These are phyloP conservation scores for Jackrogersella multiformis DNA, from an alignment of 495 filamentous ascomycete genomes.

Conservation along the genomic window DNA sequence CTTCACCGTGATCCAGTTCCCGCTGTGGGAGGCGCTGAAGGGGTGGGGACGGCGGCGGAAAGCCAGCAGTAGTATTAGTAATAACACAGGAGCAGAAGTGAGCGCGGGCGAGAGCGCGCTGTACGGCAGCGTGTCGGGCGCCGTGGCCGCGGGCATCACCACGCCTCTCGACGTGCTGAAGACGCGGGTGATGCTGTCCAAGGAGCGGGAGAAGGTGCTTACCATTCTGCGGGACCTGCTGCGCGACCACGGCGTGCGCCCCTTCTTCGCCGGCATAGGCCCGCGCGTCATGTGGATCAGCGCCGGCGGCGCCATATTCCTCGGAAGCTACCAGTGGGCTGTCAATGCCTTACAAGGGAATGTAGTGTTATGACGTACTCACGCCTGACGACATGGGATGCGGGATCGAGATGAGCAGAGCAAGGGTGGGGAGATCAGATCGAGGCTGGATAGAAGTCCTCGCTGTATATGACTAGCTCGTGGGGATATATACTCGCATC, in stretches of 20 bases:
- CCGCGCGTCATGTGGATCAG: slow-evolving; percentile 94
- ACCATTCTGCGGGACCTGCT: slow-evolving; percentile 72
- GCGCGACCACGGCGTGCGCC: slow-evolving; percentile 72
- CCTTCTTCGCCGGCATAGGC: slow-evolving; percentile 88
- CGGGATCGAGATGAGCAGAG: slow-evolving; percentile 1
- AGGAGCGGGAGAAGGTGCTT: slow-evolving; percentile 64
- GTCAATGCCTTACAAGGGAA: slow-evolving; percentile 72
- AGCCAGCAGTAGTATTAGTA: background rate
- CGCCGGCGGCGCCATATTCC: slow-evolving; percentile 89
- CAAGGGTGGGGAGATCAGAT: background rate
- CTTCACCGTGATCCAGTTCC: slow-evolving; percentile 96
- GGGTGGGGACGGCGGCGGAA: slow-evolving; percentile 53
- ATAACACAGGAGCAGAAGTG: slow-evolving; percentile 53
- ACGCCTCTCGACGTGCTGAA: slow-evolving; percentile 97
- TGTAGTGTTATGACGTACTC: slow-evolving; percentile 21
- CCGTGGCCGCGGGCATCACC: slow-evolving; percentile 85
- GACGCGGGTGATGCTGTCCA: slow-evolving; percentile 91
- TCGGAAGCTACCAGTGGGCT: slow-evolving; percentile 95
- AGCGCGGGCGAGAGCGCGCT: slow-evolving; percentile 82
- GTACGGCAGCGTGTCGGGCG: slow-evolving; percentile 85
- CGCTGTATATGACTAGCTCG: slow-evolving; percentile 34
- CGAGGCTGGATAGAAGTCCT: slow-evolving; percentile 6
- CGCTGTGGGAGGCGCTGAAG: slow-evolving; percentile 95
- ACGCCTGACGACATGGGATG: slow-evolving; percentile 1
- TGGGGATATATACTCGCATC: slow-evolving; percentile 31